A percentile compares a stretch with the other conserved stretches of the same genome.
Evolutionary conservation across 345 rosid species (phyloP).

Genomic region (Trapa incisa): DNA sequence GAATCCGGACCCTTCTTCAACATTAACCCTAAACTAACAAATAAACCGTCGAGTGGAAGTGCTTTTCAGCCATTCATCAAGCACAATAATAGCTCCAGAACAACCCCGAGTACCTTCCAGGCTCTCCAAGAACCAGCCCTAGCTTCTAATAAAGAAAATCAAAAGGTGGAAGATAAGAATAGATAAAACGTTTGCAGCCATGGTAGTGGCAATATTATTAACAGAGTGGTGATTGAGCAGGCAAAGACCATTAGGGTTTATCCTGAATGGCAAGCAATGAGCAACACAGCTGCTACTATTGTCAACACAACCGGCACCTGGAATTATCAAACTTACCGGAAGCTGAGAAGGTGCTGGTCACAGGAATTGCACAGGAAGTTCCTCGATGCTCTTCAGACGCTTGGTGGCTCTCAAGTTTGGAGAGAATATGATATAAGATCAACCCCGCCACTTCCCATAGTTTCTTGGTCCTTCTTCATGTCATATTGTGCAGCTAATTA

Average conservation of each 20-base stretch:
- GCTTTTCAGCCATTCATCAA: constrained; percentile 88
- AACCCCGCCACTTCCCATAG: neutral
- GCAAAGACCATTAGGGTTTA: constrained; percentile 19
- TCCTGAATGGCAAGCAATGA: constrained; percentile 23
- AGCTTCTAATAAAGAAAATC: constrained; percentile 19
- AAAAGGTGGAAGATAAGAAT: constrained; percentile 38
- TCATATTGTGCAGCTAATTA: neutral
- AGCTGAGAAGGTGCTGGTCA: constrained; percentile 97
- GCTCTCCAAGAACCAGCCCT: constrained; percentile 55
- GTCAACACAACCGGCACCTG: constrained; percentile 2
- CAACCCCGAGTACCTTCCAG: constrained; percentile 20
- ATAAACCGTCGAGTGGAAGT: constrained; percentile 65
- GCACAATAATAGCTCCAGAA: constrained; percentile 38
- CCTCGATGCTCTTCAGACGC: constrained; percentile 91
- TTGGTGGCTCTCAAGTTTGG: constrained; percentile 96
- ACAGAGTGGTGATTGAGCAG: constrained; percentile 16
- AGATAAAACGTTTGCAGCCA: constrained; percentile 10
- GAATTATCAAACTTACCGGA: constrained; percentile 50
- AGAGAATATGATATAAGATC: constrained; percentile 5
- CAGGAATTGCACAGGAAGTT: constrained; percentile 95
- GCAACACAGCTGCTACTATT: constrained; percentile 7
- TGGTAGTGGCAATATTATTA: constrained; percentile 6
- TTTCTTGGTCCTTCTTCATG: neutral
- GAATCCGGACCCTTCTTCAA: constrained; percentile 34
- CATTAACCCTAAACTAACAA: constrained; percentile 51